Evolutionary conservation across 1,139 yeast genomes (phyloP).

Genomic region (Saccharomyces hybrid): DNA sequence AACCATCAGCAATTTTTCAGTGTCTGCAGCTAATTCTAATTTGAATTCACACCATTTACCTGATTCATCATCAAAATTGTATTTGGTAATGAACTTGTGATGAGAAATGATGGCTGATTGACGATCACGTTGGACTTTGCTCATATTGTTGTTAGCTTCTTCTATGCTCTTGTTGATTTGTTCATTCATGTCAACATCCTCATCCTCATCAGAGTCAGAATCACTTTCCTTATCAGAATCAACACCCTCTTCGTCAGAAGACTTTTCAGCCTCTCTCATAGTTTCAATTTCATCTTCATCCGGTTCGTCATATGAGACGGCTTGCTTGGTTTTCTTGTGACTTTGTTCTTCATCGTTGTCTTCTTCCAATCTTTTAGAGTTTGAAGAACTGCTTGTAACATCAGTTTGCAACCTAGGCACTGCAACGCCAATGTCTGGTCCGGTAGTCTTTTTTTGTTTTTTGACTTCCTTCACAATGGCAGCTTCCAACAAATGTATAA

Average conservation of each 20-base stretch:
- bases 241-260: slow-evolving; percentile 51
- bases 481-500: slow-evolving; percentile 62
- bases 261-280: slow-evolving; percentile 72
- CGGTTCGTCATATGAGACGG: slow-evolving; percentile 89
- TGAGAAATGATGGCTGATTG: slow-evolving; percentile 71
- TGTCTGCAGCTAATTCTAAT: slow-evolving; percentile 73
- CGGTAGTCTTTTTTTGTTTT: slow-evolving; percentile 58
- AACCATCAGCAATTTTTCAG: slow-evolving; percentile 94
- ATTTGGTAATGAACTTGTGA: slow-evolving; percentile 65
- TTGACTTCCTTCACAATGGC: slow-evolving; percentile 74
- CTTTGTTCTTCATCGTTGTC: slow-evolving; percentile 66
- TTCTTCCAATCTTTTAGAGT: slow-evolving; percentile 39
- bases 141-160: slow-evolving; percentile 35
- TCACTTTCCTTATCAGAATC: slow-evolving; percentile 37
- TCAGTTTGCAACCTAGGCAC: slow-evolving; percentile 49
- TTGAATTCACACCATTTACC: slow-evolving; percentile 94
- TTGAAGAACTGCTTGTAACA: slow-evolving; percentile 33
- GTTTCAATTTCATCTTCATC: slow-evolving; percentile 89
- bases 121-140: slow-evolving; percentile 68
- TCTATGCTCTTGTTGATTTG: slow-evolving; percentile 27
- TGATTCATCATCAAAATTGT: slow-evolving; percentile 78
- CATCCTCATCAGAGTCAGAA: slow-evolving; percentile 34
- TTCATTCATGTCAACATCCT: slow-evolving; percentile 33
- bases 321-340: slow-evolving; percentile 62
- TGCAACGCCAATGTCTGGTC: slow-evolving; percentile 69